A percentile compares a stretch with the other conserved stretches of the same genome.
Conservation (phyloP, 352 stramenopile genomes). For the Pythium grandisporangium region DNA sequence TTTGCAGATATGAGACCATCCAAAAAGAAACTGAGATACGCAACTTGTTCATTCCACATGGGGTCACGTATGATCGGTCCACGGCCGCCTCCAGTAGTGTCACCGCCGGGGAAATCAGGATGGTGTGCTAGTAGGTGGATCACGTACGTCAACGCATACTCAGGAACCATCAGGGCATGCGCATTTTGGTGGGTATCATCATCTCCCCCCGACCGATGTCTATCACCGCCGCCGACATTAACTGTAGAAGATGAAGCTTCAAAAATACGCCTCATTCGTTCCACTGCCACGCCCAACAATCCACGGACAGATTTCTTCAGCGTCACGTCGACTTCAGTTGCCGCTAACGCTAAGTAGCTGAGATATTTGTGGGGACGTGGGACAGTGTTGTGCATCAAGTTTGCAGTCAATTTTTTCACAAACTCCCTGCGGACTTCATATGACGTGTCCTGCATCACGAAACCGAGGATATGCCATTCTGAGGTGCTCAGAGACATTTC, state of each 20-base stretch:
- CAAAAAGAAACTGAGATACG: slow-evolving; percentile 62
- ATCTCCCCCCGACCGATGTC: too few species aligned
- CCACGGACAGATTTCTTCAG: slow-evolving; percentile 50
- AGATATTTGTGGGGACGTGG: slow-evolving; percentile 75
- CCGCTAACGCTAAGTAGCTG: slow-evolving; percentile 61
- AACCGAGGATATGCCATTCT: slow-evolving; percentile 75
- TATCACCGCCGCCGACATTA: background rate
- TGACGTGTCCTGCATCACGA: slow-evolving; percentile 62
- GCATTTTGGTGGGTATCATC: slow-evolving; percentile 14
- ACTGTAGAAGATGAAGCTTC: slow-evolving; percentile 29
- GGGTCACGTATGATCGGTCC: slow-evolving; percentile 23
- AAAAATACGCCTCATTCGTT: slow-evolving; percentile 73
- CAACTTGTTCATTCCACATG: slow-evolving; percentile 42
- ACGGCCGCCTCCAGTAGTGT: slow-evolving; percentile 14
- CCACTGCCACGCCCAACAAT: slow-evolving; percentile 41
- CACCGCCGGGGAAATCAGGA: slow-evolving; percentile 41
- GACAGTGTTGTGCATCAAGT: slow-evolving; percentile 53
- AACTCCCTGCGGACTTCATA: slow-evolving; percentile 65
- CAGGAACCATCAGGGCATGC: slow-evolving; percentile 66
- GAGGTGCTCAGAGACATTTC: slow-evolving; percentile 38
- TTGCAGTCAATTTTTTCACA: slow-evolving; percentile 63
- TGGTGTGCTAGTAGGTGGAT: slow-evolving; percentile 80
- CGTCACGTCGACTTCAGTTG: slow-evolving; percentile 28
- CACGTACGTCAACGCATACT: slow-evolving; percentile 75
- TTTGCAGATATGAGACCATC: slow-evolving; percentile 54